Base-by-base conservation (phyloP, 2,329 filamentous ascomycete genomes). In the Curvularia hawaiiensis region DNA sequence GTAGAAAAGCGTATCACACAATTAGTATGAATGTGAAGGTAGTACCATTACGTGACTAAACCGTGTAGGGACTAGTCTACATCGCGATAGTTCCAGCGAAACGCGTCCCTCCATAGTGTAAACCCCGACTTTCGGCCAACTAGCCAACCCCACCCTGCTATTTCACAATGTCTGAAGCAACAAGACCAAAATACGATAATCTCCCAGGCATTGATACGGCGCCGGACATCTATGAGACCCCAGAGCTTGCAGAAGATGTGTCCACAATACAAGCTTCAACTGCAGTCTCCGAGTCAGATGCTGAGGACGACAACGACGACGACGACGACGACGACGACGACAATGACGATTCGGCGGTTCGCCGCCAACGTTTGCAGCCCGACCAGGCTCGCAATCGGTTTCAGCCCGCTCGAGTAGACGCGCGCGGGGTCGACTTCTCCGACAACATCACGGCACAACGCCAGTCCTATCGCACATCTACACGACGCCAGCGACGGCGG, bases 161-260 rank as follows among this genome's bases (percentile, higher is more conserved):
- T 16, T 14, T 24, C 44, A 64, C 28, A 54, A 75, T 75, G 73
- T 56, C 71, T 18, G 73, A 75, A 66, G 65, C 63, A 26, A 61
- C 67, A 26, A 69, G 72, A 58, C 71, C 70, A 3, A 75, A 75
- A 52, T 75, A 74, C 49, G 71, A 75, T 56, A 96, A 90, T 52
- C 70, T 75, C n/a, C 73, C 73, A 10, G 73, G 73, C 56, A 76
- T 75, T 55, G 93, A 97, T 79, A 90, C 89, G 53, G 92, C 93
- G 28, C 93, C 93, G 65, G 95, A 98, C 73, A 91, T 97, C 70
- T 98, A 97, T 82, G 94, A 98, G 79, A 98, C 95, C 16, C 93
- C 94, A 64, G 93, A 96, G 54, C 82, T 97, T 65, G 94, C 90
- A 55, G 92, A 97, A 72, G 93, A 96, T 77, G 90, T 87, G 62